Evolutionary conservation across 2,329 filamentous ascomycete species (phyloP), one percentile per base, ranked within the genome.

Genomic region (Claviceps pazoutovae): DNA sequence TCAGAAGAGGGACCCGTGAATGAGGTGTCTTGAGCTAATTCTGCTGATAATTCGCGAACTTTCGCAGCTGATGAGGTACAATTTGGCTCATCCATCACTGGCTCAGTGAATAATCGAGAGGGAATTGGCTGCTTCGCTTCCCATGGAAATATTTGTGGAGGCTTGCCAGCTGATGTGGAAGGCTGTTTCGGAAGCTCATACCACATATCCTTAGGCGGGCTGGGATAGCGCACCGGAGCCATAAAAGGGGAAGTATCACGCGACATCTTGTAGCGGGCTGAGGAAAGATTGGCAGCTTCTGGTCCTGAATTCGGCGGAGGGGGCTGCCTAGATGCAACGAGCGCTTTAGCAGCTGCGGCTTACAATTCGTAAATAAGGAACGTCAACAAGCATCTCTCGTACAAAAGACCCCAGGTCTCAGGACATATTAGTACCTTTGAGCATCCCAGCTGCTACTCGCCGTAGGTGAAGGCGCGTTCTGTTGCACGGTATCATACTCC

Each of bases 111-210:
- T 13, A 82, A 74, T 57, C 87, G 79, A 13, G 78, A 71, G 5
- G 81, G 70, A 59, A 74, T 79, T 13, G 83, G 75, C 55, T 78
- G 79, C 53, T 82, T 71, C 43, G 68, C 69, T 66, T 98, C 93
- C 93, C 93, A 98, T 0, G 93, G 93, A 66, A 98, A 98, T 48
- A 97, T 83, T 3, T 82, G 76, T 47, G 77, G 75, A 14, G 82
- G 78, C 55, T 71, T 77, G 56, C 82, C 73, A 44, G 75, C 58
- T n/a, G 62, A 60, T 23, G 66, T 71, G 47, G 79, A 74, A 21
- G 80, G 79, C 53, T 79, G 75, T 56, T 75, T 80, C 5, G 89
- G 89, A 38, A 94, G 78, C 60, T 91, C 74, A 64, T 93, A 95
- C 76, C 84, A 93, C 87, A 95, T 90, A 62, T 90, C 79, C 65